phyloP scores from a whole-genome alignment of 306 rosid species.

The Cicer bijugum region DNA sequence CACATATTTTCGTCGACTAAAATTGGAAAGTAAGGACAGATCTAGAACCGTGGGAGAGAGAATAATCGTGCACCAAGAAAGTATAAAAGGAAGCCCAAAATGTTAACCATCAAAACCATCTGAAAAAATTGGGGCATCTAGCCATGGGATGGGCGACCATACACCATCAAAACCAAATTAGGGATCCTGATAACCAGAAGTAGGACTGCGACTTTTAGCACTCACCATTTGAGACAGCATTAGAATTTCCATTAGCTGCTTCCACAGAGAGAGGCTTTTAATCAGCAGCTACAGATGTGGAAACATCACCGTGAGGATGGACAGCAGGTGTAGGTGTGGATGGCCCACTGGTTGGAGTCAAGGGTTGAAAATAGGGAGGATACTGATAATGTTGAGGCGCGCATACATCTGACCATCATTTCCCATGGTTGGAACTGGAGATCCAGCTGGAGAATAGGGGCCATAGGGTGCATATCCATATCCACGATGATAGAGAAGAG shows the following conservation, averaged over 20 bases:
- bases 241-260: slow-evolving; percentile 66
- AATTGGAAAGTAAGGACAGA: no score
- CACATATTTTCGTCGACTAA: no score
- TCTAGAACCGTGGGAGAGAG: no score
- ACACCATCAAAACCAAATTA: slow-evolving; percentile 69
- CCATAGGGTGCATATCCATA: slow-evolving; percentile 88
- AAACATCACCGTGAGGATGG: slow-evolving; percentile 66
- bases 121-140: slow-evolving; percentile 71
- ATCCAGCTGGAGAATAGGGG: slow-evolving; percentile 89
- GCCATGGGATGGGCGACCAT: slow-evolving; percentile 67
- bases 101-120: slow-evolving; percentile 49
- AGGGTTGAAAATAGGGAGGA: slow-evolving; percentile 87
- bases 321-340: slow-evolving; percentile 52
- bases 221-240: slow-evolving; percentile 38
- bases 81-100: no score
- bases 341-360: slow-evolving; percentile 79
- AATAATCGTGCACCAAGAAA: no score
- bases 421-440: slow-evolving; percentile 95
- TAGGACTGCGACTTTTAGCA: slow-evolving; percentile 35
- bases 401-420: slow-evolving; percentile 95
- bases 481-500: slow-evolving; percentile 81
- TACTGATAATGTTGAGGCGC: slow-evolving; percentile 95
- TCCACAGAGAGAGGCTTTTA: slow-evolving; percentile 75
- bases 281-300: slow-evolving; percentile 70
- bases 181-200: slow-evolving; percentile 86